Base-by-base conservation (phyloP, 192 early-diverging fungal genomes). In the Powellomyces hirtus region DNA sequence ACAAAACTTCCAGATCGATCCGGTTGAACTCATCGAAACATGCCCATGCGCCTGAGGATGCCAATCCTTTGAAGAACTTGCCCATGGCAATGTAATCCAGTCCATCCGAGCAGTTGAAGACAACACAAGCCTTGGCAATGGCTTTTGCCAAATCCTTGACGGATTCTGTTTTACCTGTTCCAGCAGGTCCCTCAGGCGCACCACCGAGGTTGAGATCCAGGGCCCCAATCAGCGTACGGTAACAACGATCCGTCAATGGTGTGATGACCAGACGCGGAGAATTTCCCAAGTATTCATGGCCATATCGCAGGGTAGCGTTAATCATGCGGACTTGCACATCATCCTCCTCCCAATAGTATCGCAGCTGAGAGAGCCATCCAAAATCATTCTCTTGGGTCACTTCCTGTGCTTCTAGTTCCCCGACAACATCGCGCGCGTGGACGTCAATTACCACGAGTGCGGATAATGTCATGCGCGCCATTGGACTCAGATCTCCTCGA, bases 81-180 rank as follows among this genome's bases (percentile, higher is more conserved):
- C 84, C 84, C 84, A 86, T 86, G 33, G 82, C 82, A 70, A 84
- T 85, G 64, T 86, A 86, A 63, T 86, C 84, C n/a, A 86, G 73
- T 37, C 83, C 83, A 52, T 86, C 84, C 6, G 84, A 86, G 65
- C 84, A 86, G 60, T 86, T 86, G 70, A 86, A 86, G 4, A 86
- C 84, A 7, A 86, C 84, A 72, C 80, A 82, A 27, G 75, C 72
- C 56, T 86, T 86, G 42, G 84, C 80, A 73, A 86, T 85, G 6
- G 84, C 83, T 58, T 86, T 86, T 38, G 84, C 82, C 33, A 86
- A 64, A 71, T 86, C 84, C 67, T 86, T 86, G 29, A 81, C 80
- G 0, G 84, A 76, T 68, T 86, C 84, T 4, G 84, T 86, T 62
- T 86, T 86, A 30, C 84, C 84, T 35, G 84, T 86, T 30, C 84